Conservation (phyloP, 2,329 filamentous ascomycete genomes). For the Pyricularia sp. region DNA sequence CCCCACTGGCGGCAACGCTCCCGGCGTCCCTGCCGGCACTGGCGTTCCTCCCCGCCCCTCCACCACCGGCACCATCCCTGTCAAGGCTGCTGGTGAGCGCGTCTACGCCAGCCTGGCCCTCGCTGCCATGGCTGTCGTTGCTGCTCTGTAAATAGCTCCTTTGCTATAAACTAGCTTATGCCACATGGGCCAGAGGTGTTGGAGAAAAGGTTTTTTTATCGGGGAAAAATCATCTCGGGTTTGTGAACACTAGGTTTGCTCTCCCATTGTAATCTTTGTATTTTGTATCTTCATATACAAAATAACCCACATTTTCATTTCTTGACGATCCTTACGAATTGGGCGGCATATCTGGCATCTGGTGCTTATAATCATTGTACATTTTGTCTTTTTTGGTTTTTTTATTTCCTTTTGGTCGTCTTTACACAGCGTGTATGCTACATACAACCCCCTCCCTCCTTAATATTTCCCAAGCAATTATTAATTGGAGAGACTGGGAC, state of each 20-base stretch:
- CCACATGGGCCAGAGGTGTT: too few relatives aligned
- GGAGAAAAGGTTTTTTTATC: slow-evolving; percentile 1
- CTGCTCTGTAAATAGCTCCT: slow-evolving; percentile 32
- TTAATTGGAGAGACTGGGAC: not conserved
- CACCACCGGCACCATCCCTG: slow-evolving; percentile 21
- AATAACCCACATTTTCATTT: slow-evolving; percentile 7
- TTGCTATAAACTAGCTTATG: slow-evolving; percentile 30
- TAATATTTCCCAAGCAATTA: not conserved
- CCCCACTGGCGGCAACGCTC: slow-evolving; percentile 19
- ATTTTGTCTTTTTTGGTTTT: not conserved
- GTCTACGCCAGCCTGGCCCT: slow-evolving; percentile 28
- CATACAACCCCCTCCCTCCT: slow-evolving; percentile 1
- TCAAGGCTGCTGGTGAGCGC: slow-evolving; percentile 21
- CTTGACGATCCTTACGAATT: slow-evolving; percentile 9
- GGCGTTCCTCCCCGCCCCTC: slow-evolving; percentile 15
- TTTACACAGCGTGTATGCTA: slow-evolving; percentile 4
- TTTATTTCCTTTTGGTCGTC: not conserved
- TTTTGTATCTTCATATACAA: not conserved
- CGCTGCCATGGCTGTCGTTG: slow-evolving; percentile 30
- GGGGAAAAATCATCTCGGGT: not conserved
- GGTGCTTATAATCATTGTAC: not conserved
- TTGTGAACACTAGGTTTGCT: not conserved
- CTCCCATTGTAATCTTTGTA: not conserved
- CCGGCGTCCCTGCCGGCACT: slow-evolving; percentile 24
- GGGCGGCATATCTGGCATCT: not conserved